Percentiles rank a stretch among this genome's conserved stretches.
Evolutionary conservation across 2,329 filamentous ascomycete genomes (phyloP).

Genomic region (Aspergillus pseudotamarii): DNA sequence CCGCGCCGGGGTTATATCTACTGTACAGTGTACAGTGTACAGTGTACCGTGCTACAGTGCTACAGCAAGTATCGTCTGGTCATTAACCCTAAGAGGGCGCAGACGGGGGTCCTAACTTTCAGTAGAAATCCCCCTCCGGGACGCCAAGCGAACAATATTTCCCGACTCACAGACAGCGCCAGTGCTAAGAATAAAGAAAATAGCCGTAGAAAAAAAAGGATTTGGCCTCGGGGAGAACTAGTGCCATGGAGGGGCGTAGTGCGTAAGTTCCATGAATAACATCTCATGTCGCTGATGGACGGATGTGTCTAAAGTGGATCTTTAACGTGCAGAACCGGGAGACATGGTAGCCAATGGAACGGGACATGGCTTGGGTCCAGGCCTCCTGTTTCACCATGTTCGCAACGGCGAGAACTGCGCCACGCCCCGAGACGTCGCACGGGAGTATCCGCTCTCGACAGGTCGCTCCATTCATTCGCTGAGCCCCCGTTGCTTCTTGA

Average conservation of each 20-base stretch:
- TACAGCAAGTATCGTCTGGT: background rate
- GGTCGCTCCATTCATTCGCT: constrained; percentile 5
- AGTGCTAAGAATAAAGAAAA: background rate
- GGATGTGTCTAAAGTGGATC: background rate
- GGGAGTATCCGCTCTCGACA: constrained; percentile 10
- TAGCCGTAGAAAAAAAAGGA: background rate
- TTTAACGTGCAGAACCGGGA: background rate
- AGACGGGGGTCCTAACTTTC: background rate
- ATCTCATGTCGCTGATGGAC: background rate
- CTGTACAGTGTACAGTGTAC: background rate
- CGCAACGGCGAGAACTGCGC: constrained; percentile 11
- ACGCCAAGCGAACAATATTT: background rate
- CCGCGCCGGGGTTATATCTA: constrained; percentile 1
- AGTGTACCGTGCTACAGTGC: too few species aligned
- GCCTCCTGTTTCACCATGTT: constrained; percentile 10
- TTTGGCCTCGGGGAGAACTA: background rate
- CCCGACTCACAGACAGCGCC: background rate
- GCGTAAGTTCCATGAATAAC: background rate
- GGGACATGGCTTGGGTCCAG: constrained; percentile 5
- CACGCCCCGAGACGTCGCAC: constrained; percentile 11
- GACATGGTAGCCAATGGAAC: background rate
- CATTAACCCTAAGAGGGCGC: background rate
- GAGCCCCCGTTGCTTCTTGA: background rate
- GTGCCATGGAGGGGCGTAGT: background rate
- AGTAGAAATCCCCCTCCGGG: background rate